Evolutionary conservation across 129 eudicot genomes (phyloP).

Genomic region (Lactuca saligna): DNA sequence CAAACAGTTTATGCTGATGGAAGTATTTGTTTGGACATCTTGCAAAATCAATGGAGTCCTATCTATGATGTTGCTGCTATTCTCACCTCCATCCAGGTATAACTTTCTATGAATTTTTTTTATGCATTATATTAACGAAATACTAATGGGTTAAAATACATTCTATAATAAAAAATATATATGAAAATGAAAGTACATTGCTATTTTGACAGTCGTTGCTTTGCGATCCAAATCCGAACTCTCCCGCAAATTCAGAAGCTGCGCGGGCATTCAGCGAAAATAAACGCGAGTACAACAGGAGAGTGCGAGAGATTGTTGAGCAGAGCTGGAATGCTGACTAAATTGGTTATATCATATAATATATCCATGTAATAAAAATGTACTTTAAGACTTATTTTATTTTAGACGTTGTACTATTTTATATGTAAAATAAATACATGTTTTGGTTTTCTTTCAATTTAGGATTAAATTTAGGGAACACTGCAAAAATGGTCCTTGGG

Average conservation of each 20-base stretch:
- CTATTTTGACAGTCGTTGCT: slow-evolving; percentile 43
- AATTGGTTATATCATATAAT: neutral
- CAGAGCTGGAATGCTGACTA: slow-evolving; percentile 69
- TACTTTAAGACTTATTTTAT: neutral
- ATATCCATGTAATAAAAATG: neutral
- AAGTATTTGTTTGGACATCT: slow-evolving; percentile 61
- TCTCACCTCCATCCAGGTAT: slow-evolving; percentile 55
- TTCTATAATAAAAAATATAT: neutral
- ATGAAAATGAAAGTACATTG: neutral
- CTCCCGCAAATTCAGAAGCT: slow-evolving; percentile 67
- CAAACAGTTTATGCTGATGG: slow-evolving; percentile 60
- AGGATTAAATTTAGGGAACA: too few species aligned
- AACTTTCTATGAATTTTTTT: neutral
- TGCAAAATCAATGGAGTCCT: slow-evolving; percentile 67
- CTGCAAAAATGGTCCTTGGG: too few species aligned
- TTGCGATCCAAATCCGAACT: slow-evolving; percentile 66
- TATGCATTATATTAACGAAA: neutral
- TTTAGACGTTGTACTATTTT: neutral
- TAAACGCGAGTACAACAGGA: slow-evolving; percentile 61
- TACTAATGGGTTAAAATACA: neutral
- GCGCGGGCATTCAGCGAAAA: slow-evolving; percentile 58
- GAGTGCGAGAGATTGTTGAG: slow-evolving; percentile 60
- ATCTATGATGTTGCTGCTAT: slow-evolving; percentile 53
- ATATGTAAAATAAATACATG: neutral
- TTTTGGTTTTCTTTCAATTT: too few species aligned